Base-by-base conservation (phyloP, 2,329 filamentous ascomycete species). In the Alternaria angustiovoidea region DNA sequence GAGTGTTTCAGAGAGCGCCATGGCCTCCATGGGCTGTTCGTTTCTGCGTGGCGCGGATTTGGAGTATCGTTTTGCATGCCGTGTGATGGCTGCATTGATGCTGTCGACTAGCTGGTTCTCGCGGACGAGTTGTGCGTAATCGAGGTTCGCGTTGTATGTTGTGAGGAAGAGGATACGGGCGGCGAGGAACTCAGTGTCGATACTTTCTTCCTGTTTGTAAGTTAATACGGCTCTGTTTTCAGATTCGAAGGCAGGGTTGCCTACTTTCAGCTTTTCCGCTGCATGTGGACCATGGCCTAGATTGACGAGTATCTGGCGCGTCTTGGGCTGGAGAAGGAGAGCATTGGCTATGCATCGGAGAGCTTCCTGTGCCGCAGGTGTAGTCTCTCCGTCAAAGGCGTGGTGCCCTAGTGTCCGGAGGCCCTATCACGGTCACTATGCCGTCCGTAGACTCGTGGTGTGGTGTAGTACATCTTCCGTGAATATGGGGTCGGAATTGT, bases 271-370 rank as follows among this genome's bases (percentile, higher is more conserved):
- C 64, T 86, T 88, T 57, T 87, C 84, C 59, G 92, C 93, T 18
- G 90, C 87, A 68, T 89, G 90, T 16, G 84, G 80, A 41, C 87
- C 87, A 72, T 87, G 90, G 8, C 86, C 89, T 22, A 92, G 81
- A 70, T 93, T 87, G 14, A 93, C 88, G 54, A 95, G 89, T 44
- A 86, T 84, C 74, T 94, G 89, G 51, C 92, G 87, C 42, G 90
- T 89, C 41, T 86, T 82, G 9, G 86, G 81, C 62, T 88, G 84
- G 18, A 96, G 84, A 0, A 96, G 83, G 71, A 97, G 81, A 8
- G 93, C 89, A 78, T 98, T 98, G 69, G 92, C 94, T 48, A 98
- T 80, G 68, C 93, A 94, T 69, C 93, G 87, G 39, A 97, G 82
- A 1, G 89, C 94, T 73, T 93, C 91, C 58, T 89, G 88, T 2